Evolutionary conservation across 257 asterid species (phyloP), one percentile per base, ranked within the genome.

Genomic region (Fraxinus americana): DNA sequence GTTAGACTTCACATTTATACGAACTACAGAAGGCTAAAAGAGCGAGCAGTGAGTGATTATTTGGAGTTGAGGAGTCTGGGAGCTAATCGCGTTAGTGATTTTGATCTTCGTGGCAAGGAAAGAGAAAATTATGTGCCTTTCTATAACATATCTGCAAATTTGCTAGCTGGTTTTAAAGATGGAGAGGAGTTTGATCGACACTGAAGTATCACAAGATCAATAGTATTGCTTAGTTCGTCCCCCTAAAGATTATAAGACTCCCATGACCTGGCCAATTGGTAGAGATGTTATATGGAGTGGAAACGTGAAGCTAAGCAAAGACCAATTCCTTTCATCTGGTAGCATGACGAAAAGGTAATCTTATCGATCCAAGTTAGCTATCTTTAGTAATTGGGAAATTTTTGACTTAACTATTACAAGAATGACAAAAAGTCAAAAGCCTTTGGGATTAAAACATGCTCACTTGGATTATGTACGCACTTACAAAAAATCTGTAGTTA

Each of bases 281-380:
- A 90, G 96, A 80, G 99, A 93, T 88, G 91, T 90, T 77, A 87
- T 93, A 78, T 96, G 98, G 98, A 93, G 97, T 67, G 99, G 92
- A 80, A 95, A 95, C 82, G 97, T 95, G 83, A 95, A 90, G 89
- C 86, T 95, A 80, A 85, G 97, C 80, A 92, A 93, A 87, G 98
- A 93, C 80, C 99, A 96, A 79, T 96, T 96, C 85, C 98, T 96
- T 86, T 90, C 99, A 76, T 96, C 99, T 2, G 98, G 99, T 73
- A 92, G 96, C 88, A 96, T 92, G 97, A 93, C 97, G 14, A 93
- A 96, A 88, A 87, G 99, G 99, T 93, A 59, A 59, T 21, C 70
- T 35, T 84, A 70, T 82, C 52, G 21, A 70, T 63, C 70, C 79
- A 59, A 43, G 63, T 67, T 59, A 21, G 67, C 67, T 21, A 4